These are phyloP conservation scores for Magnolia kwangsiensis DNA, from an alignment of 164 flowering plant species.

Conservation along the genomic window DNA sequence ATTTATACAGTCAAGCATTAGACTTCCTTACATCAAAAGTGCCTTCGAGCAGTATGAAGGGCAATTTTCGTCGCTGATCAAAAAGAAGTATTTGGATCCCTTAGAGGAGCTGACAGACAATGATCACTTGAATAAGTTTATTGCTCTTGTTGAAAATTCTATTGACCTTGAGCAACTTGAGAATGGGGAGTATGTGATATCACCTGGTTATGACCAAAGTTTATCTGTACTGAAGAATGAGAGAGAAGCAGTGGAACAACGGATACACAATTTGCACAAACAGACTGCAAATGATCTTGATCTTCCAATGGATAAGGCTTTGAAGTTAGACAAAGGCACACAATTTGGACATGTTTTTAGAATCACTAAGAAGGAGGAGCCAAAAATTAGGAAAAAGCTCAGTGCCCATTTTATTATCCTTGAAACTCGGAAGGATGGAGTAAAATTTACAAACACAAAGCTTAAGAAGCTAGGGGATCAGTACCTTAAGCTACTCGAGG, in stretches of 20 bases:
- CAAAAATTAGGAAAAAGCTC: slow-evolving; percentile 86
- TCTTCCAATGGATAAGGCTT: slow-evolving; percentile 73
- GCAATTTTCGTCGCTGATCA: slow-evolving; percentile 64
- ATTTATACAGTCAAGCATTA: slow-evolving; percentile 69
- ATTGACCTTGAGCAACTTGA: slow-evolving; percentile 96
- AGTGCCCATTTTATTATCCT: slow-evolving; percentile 72
- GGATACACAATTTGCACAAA: slow-evolving; percentile 72
- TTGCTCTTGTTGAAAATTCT: slow-evolving; percentile 79
- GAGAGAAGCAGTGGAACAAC: slow-evolving; percentile 64
- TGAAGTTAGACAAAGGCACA: slow-evolving; percentile 88
- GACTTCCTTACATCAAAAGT: slow-evolving; percentile 78
- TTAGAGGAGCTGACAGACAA: slow-evolving; percentile 71
- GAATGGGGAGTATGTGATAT: slow-evolving; percentile 94
- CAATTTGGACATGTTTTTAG: slow-evolving; percentile 96
- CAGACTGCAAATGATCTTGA: slow-evolving; percentile 85
- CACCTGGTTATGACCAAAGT: slow-evolving; percentile 68
- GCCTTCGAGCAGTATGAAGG: slow-evolving; percentile 71
- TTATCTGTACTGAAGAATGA: slow-evolving; percentile 59
- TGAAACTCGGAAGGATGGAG: slow-evolving; percentile 96
- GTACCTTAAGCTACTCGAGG: slow-evolving; percentile 77
- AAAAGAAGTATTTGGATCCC: slow-evolving; percentile 61
- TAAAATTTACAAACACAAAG: slow-evolving; percentile 89
- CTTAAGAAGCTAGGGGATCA: slow-evolving; percentile 85
- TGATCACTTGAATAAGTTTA: slow-evolving; percentile 76
- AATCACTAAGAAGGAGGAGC: slow-evolving; percentile 98